These are phyloP conservation scores for Adansonia grandidieri DNA, from an alignment of 441 rosid species.

Conservation along the genomic window DNA sequence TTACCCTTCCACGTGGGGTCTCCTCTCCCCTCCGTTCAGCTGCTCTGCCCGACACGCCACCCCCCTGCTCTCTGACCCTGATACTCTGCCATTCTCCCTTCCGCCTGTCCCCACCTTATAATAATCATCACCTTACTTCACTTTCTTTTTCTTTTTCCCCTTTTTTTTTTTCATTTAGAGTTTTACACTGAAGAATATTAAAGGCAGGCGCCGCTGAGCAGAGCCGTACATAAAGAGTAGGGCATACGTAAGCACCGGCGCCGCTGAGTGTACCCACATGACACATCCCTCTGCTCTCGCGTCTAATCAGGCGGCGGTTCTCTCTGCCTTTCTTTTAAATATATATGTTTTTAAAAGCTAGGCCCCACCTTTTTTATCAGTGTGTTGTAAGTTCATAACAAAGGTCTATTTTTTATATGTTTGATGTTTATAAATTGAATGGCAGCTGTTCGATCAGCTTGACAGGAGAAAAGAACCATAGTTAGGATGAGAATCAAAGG, in stretches of 20 bases:
- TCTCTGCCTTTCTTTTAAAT: neutral
- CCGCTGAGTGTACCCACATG: neutral
- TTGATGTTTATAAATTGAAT: neutral
- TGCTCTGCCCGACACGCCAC: slow-evolving; percentile 42
- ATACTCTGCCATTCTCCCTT: neutral
- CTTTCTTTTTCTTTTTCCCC: too few relatives aligned
- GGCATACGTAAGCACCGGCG: neutral
- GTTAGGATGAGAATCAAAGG: neutral
- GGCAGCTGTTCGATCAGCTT: slow-evolving; percentile 24
- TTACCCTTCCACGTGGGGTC: slow-evolving; percentile 55
- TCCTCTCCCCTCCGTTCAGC: slow-evolving; percentile 38
- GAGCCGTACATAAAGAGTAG: neutral
- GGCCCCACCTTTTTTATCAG: slow-evolving; percentile 26
- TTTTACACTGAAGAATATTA: neutral
- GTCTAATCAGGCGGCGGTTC: slow-evolving; percentile 62
- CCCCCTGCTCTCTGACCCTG: neutral
- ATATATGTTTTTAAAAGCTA: neutral
- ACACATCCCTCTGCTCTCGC: neutral
- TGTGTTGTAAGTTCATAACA: too few relatives aligned
- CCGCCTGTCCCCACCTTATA: neutral
- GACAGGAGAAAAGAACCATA: neutral
- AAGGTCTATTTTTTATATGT: too few relatives aligned
- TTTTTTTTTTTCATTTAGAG: too few relatives aligned
- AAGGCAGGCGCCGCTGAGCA: neutral
- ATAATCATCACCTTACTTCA: neutral